Base-by-base conservation (phyloP, 345 rosid species). In the Turnera subulata region DNA sequence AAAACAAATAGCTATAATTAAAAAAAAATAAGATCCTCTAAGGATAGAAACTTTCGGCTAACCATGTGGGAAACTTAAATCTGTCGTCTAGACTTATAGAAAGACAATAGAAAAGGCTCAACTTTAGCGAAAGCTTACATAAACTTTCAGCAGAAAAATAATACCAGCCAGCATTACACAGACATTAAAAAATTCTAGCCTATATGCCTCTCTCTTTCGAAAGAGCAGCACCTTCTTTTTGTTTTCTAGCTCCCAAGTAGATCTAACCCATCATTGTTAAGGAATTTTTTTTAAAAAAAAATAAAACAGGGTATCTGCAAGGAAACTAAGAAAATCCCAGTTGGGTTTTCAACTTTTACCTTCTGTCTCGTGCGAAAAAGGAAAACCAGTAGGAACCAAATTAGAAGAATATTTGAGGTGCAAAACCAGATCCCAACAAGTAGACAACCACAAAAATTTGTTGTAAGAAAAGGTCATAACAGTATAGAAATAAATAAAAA, bases 41-140 rank as follows among this genome's bases (percentile, higher is more conserved):
- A 8, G 8, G 35, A 29, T 29, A 29, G 8, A 29, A 29, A 3
- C 35, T 29, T 8, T 29, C 8, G 35, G 35, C 35, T 29, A 29
- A 29, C 8, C 59, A 62, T 62, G 72, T 53, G 70, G 74, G 70
- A 77, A 35, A 64, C 70, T 76, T 59, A 35, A 59, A 64, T 58
- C 55, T 60, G 78, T 42, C 73, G 35, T 29, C 8, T 29, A 29
- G 35, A 29, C 35, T 3, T 21, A 43, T 67, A 72, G 69, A 73
- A 76, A 50, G 65, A 78, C 81, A 71, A 80, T 66, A 56, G 40
- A 29, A 64, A 69, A 80, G 69, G 64, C 72, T 68, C 5, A 72
- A 66, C 77, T 75, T 81, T 71, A 43, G 55, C 55, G 13, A 80
- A 79, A 77, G 83, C 66, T 76, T 55, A 9, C 59, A 78, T 52